Evolutionary conservation across 2,329 filamentous ascomycete species (phyloP), one percentile per base, ranked within the genome.

Genomic region (Lasiodiplodia hormozganensis): DNA sequence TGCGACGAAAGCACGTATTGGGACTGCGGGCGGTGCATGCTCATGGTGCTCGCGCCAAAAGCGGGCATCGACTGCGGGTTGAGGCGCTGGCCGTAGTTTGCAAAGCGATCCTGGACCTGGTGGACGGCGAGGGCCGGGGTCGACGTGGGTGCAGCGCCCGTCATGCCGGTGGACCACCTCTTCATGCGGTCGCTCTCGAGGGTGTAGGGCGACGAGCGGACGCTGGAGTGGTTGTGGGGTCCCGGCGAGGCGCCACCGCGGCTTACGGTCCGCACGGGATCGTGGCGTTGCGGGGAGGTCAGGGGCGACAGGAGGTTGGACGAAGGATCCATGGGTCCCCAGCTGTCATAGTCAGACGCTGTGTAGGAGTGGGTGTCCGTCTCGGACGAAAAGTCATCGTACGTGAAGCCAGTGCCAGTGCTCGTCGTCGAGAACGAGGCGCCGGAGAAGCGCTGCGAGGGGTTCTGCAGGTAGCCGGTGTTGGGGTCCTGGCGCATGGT

Each of bases 361-460:
- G 67, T 57, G 68, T 90, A 90, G 14, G 89, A 90, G 38, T 88
- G 86, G 47, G 88, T 88, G 71, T 92, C 90, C 8, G 90, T 90
- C 28, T 89, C 82, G 18, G 90, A 89, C 60, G 60, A 64, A 74
- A 91, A 88, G 71, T 93, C 90, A 68, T 93, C 90, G 75, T 90
- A 92, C 4, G 89, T 88, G 62, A 89, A 85, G 25, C 84, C 85
- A 25, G 88, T 79, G 23, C 89, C 79, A 31, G 77, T 80, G 70
- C 80, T 92, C 18, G 90, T 92, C 80, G 92, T 86, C 49, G 90
- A 91, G 74, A 92, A 91, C 1, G 90, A 92, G 2, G 90, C 92
- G 58, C 90, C 90, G 23, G 90, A 92, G 83, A 92, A 86, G 70
- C 89, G 86, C 69, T 90, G 85, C 57, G 85, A 83, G 70, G 87